These are phyloP conservation scores for Parachaetomium inaequale DNA, from an alignment of 495 filamentous ascomycete species.

Conservation along the genomic window DNA sequence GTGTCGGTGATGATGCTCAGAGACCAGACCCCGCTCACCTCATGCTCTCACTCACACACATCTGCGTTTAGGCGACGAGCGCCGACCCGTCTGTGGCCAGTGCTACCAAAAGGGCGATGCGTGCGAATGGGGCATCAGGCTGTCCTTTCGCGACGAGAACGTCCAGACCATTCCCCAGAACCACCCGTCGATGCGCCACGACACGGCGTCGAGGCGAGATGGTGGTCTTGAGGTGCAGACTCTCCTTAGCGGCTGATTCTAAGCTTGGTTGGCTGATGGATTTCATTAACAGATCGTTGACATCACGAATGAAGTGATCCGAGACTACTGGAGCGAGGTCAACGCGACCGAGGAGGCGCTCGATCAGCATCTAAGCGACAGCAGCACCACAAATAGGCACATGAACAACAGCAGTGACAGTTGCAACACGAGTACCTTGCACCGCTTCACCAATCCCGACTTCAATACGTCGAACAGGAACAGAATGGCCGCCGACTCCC, in stretches of 20 bases:
- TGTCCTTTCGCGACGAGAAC: slow-evolving; percentile 8
- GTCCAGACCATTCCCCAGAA: neutral
- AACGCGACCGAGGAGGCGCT: neutral
- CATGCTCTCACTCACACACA: neutral
- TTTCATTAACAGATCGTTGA: neutral
- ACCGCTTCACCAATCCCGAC: too few species aligned
- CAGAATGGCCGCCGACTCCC: too few species aligned
- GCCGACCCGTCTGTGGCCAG: neutral
- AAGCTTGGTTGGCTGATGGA: neutral
- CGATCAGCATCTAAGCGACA: neutral
- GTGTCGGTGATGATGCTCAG: too few species aligned
- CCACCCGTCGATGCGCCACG: neutral
- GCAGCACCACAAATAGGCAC: neutral
- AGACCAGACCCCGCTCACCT: too few species aligned
- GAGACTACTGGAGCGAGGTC: slow-evolving; percentile 2
- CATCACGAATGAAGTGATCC: slow-evolving; percentile 2
- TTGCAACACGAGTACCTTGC: too few species aligned
- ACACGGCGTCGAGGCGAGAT: neutral
- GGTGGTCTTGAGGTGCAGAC: neutral
- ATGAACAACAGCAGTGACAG: neutral
- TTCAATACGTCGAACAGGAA: too few species aligned
- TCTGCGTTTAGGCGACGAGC: neutral
- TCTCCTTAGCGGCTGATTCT: neutral
- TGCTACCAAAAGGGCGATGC: neutral
- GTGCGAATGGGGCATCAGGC: slow-evolving; percentile 7